Evolutionary conservation across 169 alveolate species (phyloP).

Genomic region (Cryptosporidium tyzzeri): DNA sequence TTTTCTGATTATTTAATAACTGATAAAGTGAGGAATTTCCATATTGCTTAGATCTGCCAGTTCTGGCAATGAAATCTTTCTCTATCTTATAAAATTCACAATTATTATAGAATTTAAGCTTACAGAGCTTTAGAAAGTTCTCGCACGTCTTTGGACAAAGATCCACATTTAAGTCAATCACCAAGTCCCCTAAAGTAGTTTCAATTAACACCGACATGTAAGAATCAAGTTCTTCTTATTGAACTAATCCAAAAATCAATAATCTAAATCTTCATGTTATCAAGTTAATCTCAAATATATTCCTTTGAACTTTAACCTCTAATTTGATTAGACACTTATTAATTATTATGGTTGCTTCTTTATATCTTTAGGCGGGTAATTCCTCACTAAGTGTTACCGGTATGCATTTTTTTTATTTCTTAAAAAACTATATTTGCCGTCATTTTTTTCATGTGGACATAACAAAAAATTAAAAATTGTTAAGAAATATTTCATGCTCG

Average conservation of each 20-base stretch:
- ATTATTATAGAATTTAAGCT: slow-evolving; percentile 91
- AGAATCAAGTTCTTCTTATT: not conserved
- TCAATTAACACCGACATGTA: slow-evolving; percentile 92
- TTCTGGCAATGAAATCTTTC: slow-evolving; percentile 88
- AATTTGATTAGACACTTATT: not conserved
- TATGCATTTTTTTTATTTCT: not conserved
- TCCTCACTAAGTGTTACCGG: not conserved
- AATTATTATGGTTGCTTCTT: no score
- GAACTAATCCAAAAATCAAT: not conserved
- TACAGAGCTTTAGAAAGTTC: slow-evolving; percentile 92
- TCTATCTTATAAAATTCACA: slow-evolving; percentile 88
- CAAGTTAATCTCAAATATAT: not conserved
- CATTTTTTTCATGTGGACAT: not conserved
- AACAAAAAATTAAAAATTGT: not conserved
- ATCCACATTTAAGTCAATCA: slow-evolving; percentile 86
- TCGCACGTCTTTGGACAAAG: slow-evolving; percentile 83
- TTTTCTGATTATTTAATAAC: slow-evolving; percentile 47
- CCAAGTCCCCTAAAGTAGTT: slow-evolving; percentile 93
- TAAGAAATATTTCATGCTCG: not conserved
- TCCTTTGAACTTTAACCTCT: not conserved
- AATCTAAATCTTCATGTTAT: not conserved
- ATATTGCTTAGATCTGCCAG: slow-evolving; percentile 81
- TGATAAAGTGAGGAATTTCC: slow-evolving; percentile 77
- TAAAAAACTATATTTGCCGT: not conserved
- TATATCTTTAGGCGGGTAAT: not conserved